A percentile compares a stretch with the other conserved stretches of the same genome.
phyloP scores from a whole-genome alignment of 2,329 filamentous ascomycete genomes.

The Fusarium marasasianum region DNA sequence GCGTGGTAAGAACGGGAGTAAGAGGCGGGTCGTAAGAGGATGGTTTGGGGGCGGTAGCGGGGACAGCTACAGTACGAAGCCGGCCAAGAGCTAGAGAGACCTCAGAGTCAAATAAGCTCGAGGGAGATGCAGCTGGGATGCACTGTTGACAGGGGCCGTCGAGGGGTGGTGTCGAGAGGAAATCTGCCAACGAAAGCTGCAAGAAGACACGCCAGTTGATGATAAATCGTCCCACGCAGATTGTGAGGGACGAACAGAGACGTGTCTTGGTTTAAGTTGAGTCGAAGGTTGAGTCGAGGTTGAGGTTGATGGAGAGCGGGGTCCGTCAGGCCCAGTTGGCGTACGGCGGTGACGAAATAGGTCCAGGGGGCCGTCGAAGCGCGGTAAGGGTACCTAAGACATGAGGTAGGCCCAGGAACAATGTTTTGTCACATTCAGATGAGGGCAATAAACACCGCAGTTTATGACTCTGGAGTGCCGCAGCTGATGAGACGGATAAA shows the following conservation, averaged over 20 bases:
- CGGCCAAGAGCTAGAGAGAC: conserved; percentile 10
- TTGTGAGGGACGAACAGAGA: conserved; percentile 21
- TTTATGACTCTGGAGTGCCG: not conserved
- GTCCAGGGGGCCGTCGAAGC: conserved; percentile 20
- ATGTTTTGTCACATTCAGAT: not conserved
- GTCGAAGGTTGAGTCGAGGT: conserved; percentile 19
- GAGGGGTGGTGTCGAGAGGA: not conserved
- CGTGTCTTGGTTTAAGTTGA: conserved; percentile 21
- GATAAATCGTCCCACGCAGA: conserved; percentile 1
- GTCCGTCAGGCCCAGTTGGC: conserved; percentile 36
- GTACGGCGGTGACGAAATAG: conserved; percentile 43
- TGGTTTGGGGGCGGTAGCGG: conserved; percentile 39
- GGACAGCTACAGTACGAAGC: conserved; percentile 18
- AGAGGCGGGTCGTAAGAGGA: conserved; percentile 33
- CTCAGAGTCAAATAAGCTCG: conserved; percentile 21
- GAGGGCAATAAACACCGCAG: conserved; percentile 24
- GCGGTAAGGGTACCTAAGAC: conserved; percentile 21
- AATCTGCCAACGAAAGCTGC: not conserved
- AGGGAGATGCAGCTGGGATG: conserved; percentile 25
- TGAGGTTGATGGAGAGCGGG: conserved; percentile 37
- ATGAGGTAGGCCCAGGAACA: not conserved
- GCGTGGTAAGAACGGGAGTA: conserved; percentile 28
- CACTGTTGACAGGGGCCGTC: conserved; percentile 18
- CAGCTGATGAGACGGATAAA: conserved; percentile 1
- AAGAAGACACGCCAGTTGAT: conserved; percentile 4